Base-by-base conservation (phyloP, 2,329 filamentous ascomycete genomes). In the Trichoderma brevicompactum region DNA sequence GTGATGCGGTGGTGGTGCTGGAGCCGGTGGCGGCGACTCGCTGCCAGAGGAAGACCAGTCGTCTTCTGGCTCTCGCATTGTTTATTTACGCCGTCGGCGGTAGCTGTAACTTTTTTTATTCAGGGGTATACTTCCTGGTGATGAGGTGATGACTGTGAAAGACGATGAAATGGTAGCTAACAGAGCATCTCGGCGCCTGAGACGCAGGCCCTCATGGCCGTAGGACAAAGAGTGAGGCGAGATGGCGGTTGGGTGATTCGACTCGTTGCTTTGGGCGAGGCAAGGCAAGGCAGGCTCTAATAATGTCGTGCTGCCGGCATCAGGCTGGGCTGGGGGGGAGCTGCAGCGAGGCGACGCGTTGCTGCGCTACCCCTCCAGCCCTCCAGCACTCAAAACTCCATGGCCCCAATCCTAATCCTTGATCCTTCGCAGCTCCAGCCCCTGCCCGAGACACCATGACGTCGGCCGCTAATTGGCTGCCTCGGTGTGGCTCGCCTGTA, bases 171-270 rank as follows among this genome's bases (percentile, higher is more conserved):
- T 10, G n/a, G 6, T 15, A 48, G 58, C 17, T 56, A 58, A 15
- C 38, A 43, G 48, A 54, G 48, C 60, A 48, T 59, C 53, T 56
- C 41, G 40, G 61, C 40, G 65, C 55, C 65, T 36, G 32, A 50
- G 48, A 61, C 48, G 54, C 62, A 65, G 55, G 34, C 44, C 65
- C 54, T 64, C 65, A 50, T 56, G 54, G 60, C 60, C 43, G 52
- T 64, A 32, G 17, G 60, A 54, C 13, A 46, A 10, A 43, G 32
- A 28, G 13, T 17, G 43, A 64, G 60, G 60, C 38, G 49, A 63
- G 40, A 52, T 61, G 46, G 40, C 36, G 46, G 9, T 32, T 48
- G 55, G 34, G n/a, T 53, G 17, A 9, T 36, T 10, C 7, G 38
- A 34, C 23, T 40, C 28, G 28, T 23, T 53, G 28, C 52, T 55